Conservation (phyloP, 169 alveolate genomes). For the Neospora caninum region DNA sequence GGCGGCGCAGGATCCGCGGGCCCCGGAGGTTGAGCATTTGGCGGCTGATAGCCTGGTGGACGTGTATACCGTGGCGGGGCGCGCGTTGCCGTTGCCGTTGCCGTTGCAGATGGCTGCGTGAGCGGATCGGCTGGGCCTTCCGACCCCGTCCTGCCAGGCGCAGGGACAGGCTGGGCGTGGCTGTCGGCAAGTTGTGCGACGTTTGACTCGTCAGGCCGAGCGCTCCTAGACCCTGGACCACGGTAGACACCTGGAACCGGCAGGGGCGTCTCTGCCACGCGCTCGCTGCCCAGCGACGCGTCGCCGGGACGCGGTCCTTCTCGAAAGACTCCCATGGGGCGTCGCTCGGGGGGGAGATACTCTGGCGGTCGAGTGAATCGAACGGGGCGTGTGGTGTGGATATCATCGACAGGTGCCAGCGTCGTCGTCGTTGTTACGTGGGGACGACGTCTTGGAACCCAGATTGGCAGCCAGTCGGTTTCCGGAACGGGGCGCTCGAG, state of each 20-base stretch:
- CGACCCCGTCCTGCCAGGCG: too few relatives aligned
- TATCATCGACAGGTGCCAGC: background rate
- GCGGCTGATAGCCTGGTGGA: background rate
- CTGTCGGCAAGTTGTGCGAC: background rate
- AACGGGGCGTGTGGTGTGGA: background rate
- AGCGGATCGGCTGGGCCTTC: too few relatives aligned
- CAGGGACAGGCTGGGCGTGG: background rate
- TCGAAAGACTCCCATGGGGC: background rate
- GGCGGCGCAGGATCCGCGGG: background rate
- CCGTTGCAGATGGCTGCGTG: background rate
- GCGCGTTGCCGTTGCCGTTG: background rate
- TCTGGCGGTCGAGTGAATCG: background rate
- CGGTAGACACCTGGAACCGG: background rate
- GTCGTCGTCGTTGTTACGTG: background rate
- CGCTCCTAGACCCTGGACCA: background rate
- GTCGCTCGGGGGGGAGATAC: constrained; percentile 29
- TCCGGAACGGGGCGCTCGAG: background rate
- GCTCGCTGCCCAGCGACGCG: background rate
- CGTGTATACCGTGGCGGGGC: background rate
- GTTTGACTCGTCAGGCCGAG: background rate
- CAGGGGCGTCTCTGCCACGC: background rate
- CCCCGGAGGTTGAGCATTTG: background rate
- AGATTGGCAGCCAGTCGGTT: background rate
- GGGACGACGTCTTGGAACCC: background rate
- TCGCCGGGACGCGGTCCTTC: background rate